Evolutionary conservation across 257 asterid species (phyloP).

Genomic region (Solanum gracilifrons): DNA sequence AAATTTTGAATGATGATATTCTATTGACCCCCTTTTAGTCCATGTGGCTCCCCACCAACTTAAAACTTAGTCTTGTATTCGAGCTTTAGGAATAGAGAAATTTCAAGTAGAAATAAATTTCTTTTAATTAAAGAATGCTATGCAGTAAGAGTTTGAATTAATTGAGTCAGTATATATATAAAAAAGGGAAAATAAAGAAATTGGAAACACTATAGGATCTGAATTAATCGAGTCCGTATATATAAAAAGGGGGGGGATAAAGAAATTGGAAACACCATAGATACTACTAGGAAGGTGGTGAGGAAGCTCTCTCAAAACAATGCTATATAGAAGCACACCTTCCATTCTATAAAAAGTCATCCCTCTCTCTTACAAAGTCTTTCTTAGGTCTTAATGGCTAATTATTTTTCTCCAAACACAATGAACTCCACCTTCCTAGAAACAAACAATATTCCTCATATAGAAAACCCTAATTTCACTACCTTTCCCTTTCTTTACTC

Average conservation of each 20-base stretch:
- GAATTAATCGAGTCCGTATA: too few species aligned
- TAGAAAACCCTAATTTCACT: not conserved
- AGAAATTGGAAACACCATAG: not conserved
- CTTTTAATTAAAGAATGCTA: not conserved
- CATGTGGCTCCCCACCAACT: not conserved
- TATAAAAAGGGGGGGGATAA: not conserved
- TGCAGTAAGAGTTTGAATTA: not conserved
- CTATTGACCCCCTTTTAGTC: not conserved
- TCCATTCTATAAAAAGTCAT: not conserved
- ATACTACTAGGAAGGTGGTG: constrained; percentile 12
- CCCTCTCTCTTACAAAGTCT: not conserved
- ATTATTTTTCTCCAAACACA: not conserved
- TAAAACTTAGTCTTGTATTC: fast-evolving
- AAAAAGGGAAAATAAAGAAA: not conserved
- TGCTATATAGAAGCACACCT: not conserved
- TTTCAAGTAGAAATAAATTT: fast-evolving
- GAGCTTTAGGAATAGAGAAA: not conserved
- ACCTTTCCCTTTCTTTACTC: not conserved
- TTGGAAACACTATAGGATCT: not conserved
- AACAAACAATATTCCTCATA: not conserved
- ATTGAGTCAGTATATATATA: not conserved
- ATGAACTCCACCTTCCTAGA: not conserved
- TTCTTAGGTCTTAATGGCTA: not conserved
- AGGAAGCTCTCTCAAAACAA: constrained; percentile 1
- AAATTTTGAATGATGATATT: not conserved